Conservation (phyloP, 345 rosid genomes). For the Atalantia buxifolia region DNA sequence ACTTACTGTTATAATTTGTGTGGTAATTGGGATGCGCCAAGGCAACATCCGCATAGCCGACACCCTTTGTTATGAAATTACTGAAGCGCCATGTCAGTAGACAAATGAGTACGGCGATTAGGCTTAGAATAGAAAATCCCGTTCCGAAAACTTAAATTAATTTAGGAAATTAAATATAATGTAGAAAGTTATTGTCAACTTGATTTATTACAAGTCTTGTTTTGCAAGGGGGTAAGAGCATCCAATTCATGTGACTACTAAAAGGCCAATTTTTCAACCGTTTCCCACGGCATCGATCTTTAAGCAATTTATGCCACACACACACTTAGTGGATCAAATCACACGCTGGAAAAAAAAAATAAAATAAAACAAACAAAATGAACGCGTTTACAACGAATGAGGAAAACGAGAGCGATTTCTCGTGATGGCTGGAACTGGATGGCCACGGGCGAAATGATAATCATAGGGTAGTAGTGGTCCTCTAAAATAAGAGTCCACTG, state of each 20-base stretch:
- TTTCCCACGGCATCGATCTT: not conserved
- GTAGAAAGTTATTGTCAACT: not conserved
- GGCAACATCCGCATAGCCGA: not conserved
- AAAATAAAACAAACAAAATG: not conserved
- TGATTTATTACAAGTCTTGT: not conserved
- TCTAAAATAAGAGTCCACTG: conserved; percentile 12
- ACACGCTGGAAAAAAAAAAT: not conserved
- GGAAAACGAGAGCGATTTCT: not conserved
- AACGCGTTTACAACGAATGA: not conserved
- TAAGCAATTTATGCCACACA: not conserved
- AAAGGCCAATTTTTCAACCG: not conserved
- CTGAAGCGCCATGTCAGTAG: not conserved
- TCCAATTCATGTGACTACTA: conserved; percentile 18
- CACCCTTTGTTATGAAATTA: not conserved
- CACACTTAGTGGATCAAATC: not conserved
- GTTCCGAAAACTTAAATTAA: too few species aligned
- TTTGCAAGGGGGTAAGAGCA: not conserved
- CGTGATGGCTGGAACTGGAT: conserved; percentile 9
- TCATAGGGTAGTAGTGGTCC: conserved; percentile 24
- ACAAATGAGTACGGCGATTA: too few species aligned
- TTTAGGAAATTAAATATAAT: not conserved
- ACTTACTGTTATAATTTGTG: too few species aligned
- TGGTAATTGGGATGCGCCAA: not conserved
- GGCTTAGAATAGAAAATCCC: too few species aligned
- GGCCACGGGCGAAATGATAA: conserved; percentile 6